Evolutionary conservation across 371 early-diverging fungal species (phyloP).

Genomic region (Saksenaea oblongispora): DNA sequence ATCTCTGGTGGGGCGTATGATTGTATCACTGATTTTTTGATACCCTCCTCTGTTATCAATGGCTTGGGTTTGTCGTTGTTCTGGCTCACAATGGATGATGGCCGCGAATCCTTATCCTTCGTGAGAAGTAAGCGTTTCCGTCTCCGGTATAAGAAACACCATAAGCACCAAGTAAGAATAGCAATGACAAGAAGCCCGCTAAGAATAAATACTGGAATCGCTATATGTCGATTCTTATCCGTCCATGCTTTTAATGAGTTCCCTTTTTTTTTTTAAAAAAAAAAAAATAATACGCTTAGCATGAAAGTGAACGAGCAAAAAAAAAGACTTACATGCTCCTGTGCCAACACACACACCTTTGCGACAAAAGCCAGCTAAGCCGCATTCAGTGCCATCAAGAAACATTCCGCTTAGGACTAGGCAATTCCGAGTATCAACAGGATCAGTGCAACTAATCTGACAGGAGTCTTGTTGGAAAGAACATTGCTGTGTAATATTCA

Average conservation of each 20-base stretch:
- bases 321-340: constrained; percentile 41
- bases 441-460: constrained; percentile 70
- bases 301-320: too few relatives aligned
- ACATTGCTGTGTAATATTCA: constrained; percentile 52
- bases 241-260: constrained; percentile 54
- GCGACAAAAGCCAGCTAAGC: constrained; percentile 68
- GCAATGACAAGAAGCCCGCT: constrained; percentile 48
- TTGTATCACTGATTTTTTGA: neutral
- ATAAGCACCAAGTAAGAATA: constrained; percentile 28
- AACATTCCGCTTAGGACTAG: constrained; percentile 76
- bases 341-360: constrained; percentile 51
- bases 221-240: constrained; percentile 48
- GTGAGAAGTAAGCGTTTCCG: constrained; percentile 17
- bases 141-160: constrained; percentile 26
- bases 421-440: constrained; percentile 47
- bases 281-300: too few relatives aligned
- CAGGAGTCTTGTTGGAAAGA: constrained; percentile 62
- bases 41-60: neutral
- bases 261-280: too few relatives aligned
- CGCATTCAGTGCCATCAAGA: constrained; percentile 91
- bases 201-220: constrained; percentile 59
- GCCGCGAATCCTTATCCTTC: constrained; percentile 44
- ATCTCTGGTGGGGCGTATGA: neutral
- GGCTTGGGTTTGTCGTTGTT: neutral
- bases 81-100: constrained; percentile 24